These are phyloP conservation scores for Kwoniella bestiolae DNA, from an alignment of 768 basidiomycete species.

Conservation along the genomic window DNA sequence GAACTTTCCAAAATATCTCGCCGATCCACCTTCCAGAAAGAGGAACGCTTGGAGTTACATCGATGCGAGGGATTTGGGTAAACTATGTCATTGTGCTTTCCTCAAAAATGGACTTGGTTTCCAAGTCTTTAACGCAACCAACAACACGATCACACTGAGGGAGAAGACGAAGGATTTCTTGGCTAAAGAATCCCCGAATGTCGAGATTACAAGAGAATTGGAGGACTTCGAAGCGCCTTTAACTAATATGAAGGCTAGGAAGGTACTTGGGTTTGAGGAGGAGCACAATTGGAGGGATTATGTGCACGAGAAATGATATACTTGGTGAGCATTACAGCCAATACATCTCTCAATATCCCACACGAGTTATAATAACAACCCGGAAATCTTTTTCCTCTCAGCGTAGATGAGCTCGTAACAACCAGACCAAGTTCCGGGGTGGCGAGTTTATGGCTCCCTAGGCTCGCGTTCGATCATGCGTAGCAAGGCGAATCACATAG, in stretches of 20 bases:
- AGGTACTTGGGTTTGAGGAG: constrained; percentile 54
- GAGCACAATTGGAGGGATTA: constrained; percentile 50
- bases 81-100: constrained; percentile 50
- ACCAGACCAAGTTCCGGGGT: no score
- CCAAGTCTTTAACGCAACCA: constrained; percentile 56
- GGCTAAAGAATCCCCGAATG: constrained; percentile 32
- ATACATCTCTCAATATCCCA: no score
- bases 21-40: constrained; percentile 45
- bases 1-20: constrained; percentile 46
- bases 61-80: constrained; percentile 54
- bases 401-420: no score
- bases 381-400: no score
- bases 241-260: constrained; percentile 49
- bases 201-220: constrained; percentile 47
- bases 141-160: constrained; percentile 45
- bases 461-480: no score
- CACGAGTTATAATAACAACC: no score
- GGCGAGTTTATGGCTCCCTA: no score
- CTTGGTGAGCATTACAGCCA: neutral
- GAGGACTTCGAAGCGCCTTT: constrained; percentile 52
- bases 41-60: constrained; percentile 56
- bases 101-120: constrained; percentile 49
- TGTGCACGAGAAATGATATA: constrained; percentile 22
- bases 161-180: constrained; percentile 41
- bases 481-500: no score